Evolutionary conservation across 2,329 filamentous ascomycete genomes (phyloP), one percentile per base, ranked within the genome.

Genomic region (Xylariales sp.): DNA sequence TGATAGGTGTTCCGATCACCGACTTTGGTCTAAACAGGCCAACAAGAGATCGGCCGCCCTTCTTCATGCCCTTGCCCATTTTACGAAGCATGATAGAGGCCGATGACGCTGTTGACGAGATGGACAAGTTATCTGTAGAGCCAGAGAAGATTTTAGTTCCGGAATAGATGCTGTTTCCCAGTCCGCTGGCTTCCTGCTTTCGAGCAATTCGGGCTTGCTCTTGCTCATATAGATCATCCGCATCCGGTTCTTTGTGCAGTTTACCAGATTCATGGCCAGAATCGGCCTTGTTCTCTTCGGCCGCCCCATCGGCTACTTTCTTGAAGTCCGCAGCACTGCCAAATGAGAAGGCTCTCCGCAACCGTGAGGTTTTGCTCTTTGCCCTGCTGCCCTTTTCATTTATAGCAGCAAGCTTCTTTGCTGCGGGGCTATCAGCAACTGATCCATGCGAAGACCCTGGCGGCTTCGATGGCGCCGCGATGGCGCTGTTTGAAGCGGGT

Each of bases 31-130:
- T 77, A 69, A 98, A 98, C 6, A 98, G 72, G 18, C 93, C 93
- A 49, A 94, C 94, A 38, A 98, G 78, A 17, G 90, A 96, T 33
- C 90, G 78, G 14, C 85, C 85, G 36, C 88, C 84, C 65, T 93
- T 94, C 75, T 95, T 97, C 81, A 97, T 85, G n/a, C 91, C 90
- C 48, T 89, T 88, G 40, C 93, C 93, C 93, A 98, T 98, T 69
- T 98, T 98, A 37, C 93, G 82, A 49, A 98, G 85, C 88, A 94
- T 94, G 52, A 94, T 81, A 20, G 88, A 94, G 23, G 88, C 88
- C 15, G 88, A 94, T 6, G 88, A 94, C 15, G 88, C 88, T 8
- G 88, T 94, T 4, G 88, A 94, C 2, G 87, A 91, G 46, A 94
- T 88, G 12, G 88, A 94, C 30, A 98, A 66, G 50, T 97, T 97